Percentiles rank a stretch among this genome's conserved stretches.
These are phyloP conservation scores for Rhodofomes roseus DNA, from an alignment of 1,284 basidiomycete species.

Conservation along the genomic window DNA sequence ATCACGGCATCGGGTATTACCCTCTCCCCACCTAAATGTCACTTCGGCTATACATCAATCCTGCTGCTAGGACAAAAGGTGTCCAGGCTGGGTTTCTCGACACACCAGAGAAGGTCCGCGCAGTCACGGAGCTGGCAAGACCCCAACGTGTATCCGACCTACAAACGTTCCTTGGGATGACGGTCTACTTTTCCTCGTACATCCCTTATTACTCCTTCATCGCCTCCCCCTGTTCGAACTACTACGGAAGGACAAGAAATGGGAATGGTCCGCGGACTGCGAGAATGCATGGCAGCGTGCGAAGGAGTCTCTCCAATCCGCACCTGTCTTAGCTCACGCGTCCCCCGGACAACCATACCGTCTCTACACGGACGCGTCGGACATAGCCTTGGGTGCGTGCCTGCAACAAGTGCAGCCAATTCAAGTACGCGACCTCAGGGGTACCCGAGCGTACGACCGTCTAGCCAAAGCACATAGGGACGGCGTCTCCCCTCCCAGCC, in stretches of 20 bases:
- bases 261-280: conserved; percentile 14
- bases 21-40: too few species aligned
- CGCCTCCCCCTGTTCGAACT: too few species aligned
- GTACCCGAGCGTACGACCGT: conserved; percentile 30
- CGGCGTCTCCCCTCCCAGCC: conserved; percentile 14
- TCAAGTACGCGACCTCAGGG: conserved; percentile 30
- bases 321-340: conserved; percentile 20
- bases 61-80: too few species aligned
- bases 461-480: conserved; percentile 15
- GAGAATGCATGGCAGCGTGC: conserved; percentile 14
- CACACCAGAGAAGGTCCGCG: conserved; percentile 28
- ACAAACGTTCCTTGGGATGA: conserved; percentile 31
- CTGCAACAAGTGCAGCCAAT: conserved; percentile 33
- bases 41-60: too few species aligned
- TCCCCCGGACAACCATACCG: too few species aligned
- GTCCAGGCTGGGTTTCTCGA: conserved; percentile 28
- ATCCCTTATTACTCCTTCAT: too few species aligned
- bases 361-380: too few species aligned
- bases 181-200: conserved; percentile 30
- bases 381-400: conserved; percentile 23
- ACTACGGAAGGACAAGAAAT: too few species aligned
- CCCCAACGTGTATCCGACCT: conserved; percentile 23
- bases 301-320: conserved; percentile 11
- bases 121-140: conserved; percentile 19
- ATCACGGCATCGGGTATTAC: conserved; percentile 29